These are phyloP conservation scores for Eimeria maxima DNA, from an alignment of 169 alveolate genomes.

Conservation along the genomic window DNA sequence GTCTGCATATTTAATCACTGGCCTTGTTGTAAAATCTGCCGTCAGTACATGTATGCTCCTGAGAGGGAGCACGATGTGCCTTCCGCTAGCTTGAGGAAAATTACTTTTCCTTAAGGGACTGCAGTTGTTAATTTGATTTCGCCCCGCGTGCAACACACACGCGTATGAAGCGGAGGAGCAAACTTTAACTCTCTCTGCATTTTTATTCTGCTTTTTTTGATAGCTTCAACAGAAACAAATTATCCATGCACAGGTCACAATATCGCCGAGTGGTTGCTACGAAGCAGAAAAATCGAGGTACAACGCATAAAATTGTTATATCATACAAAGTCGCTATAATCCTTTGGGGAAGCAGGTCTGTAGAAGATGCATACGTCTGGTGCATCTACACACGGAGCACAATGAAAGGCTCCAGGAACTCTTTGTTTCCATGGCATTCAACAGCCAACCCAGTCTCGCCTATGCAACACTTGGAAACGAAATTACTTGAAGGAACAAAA, in stretches of 20 bases:
- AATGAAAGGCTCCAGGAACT: neutral
- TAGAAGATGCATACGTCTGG: neutral
- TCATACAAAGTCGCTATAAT: neutral
- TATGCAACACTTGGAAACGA: neutral
- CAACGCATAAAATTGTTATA: neutral
- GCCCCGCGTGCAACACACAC: neutral
- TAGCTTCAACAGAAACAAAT: neutral
- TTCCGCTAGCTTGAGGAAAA: neutral
- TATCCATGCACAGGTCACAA: neutral
- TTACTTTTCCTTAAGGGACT: neutral
- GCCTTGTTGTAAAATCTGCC: neutral
- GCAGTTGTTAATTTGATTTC: neutral
- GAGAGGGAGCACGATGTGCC: neutral
- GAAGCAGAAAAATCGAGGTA: neutral
- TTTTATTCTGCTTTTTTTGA: neutral
- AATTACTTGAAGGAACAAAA: neutral
- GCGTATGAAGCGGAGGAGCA: neutral
- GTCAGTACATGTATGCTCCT: neutral
- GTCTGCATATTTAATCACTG: neutral
- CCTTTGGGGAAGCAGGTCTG: neutral
- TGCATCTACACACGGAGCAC: no score
- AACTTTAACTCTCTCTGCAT: neutral
- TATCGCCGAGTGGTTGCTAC: neutral
- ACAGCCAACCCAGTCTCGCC: neutral
- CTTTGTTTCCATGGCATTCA: neutral